A percentile compares a stretch with the other conserved stretches of the same genome.
phyloP scores from a whole-genome alignment of 2,329 filamentous ascomycete genomes.

The Chaetothyriales sp. region DNA sequence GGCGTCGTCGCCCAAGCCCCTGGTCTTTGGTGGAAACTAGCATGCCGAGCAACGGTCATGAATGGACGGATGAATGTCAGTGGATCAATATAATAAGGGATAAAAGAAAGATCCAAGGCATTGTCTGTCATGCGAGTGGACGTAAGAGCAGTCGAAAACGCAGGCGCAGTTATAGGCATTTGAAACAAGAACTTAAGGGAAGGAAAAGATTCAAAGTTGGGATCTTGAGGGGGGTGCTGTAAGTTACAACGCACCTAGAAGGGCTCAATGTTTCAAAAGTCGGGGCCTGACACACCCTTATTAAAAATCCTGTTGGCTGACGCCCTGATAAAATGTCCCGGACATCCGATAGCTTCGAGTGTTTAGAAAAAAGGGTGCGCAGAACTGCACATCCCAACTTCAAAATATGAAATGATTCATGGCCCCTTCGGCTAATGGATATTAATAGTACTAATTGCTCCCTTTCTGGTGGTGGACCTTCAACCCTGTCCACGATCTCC shows the following conservation, averaged over 20 bases:
- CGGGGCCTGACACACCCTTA: neutral
- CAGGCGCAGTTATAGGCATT: neutral
- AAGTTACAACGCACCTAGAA: neutral
- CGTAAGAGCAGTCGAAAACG: neutral
- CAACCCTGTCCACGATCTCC: constrained; percentile 2
- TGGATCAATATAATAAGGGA: neutral
- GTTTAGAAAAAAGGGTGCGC: neutral
- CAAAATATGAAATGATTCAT: neutral
- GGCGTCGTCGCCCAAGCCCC: constrained; percentile 10
- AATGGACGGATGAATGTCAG: neutral
- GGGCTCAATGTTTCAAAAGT: neutral
- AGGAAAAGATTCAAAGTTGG: neutral
- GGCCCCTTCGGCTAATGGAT: neutral
- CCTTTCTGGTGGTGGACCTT: neutral
- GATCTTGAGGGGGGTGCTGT: neutral
- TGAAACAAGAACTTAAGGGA: neutral
- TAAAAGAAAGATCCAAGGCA: neutral
- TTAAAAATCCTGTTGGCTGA: neutral
- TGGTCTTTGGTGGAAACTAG: constrained; percentile 12
- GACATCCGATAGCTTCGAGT: neutral
- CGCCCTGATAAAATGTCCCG: neutral
- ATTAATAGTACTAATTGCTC: neutral
- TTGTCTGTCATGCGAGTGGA: neutral
- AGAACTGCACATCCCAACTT: neutral
- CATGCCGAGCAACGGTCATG: constrained; percentile 7